Conservation (phyloP, 2,329 filamentous ascomycete genomes). For the Aspergillus jensenii region DNA sequence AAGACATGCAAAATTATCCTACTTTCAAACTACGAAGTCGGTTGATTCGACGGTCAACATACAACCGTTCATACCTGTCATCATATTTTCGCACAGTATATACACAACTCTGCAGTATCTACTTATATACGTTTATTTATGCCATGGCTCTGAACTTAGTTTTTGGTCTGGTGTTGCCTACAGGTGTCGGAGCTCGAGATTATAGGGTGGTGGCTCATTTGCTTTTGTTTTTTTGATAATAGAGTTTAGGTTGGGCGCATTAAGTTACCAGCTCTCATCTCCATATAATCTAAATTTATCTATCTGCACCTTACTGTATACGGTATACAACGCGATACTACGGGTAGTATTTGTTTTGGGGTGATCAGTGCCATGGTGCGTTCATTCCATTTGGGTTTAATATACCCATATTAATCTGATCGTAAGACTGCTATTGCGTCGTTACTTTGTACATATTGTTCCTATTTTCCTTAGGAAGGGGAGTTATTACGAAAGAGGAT, state of each 20-base stretch:
- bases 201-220: no score
- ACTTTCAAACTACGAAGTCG: background rate
- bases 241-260: no score
- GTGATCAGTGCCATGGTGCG: background rate
- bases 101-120: background rate
- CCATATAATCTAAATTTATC: background rate
- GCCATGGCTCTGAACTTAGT: background rate
- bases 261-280: background rate
- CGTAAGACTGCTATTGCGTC: background rate
- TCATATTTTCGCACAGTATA: background rate
- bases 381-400: background rate
- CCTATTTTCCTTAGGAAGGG: background rate
- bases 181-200: no score
- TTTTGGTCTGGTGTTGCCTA: background rate
- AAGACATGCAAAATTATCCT: background rate
- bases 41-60: background rate
- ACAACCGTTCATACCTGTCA: background rate
- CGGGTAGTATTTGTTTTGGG: background rate
- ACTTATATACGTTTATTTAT: background rate
- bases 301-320: background rate
- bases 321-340: background rate
- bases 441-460: background rate
- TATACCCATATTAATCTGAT: background rate
- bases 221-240: no score
- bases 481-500: background rate